Conservation (phyloP, 2,329 filamentous ascomycete genomes). For the Penicillium rolfsii region DNA sequence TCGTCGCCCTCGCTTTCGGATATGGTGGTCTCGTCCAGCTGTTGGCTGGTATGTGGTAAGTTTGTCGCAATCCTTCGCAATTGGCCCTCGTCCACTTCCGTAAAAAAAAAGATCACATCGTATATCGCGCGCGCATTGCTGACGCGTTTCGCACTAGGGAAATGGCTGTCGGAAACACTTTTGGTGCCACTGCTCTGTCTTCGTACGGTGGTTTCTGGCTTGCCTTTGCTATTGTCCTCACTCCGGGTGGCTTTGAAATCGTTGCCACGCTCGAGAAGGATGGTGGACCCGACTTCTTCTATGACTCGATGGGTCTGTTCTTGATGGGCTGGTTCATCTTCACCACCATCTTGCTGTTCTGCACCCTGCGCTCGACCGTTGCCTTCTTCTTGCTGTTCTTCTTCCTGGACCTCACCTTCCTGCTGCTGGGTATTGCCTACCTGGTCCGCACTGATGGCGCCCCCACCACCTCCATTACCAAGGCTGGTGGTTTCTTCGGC, state of each 20-base stretch:
- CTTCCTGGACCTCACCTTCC: conserved; percentile 73
- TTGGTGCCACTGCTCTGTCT: conserved; percentile 78
- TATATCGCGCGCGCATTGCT: neutral
- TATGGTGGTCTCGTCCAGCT: conserved; percentile 81
- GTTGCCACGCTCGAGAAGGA: conserved; percentile 42
- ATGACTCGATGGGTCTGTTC: conserved; percentile 72
- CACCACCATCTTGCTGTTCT: conserved; percentile 72
- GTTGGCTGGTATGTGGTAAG: conserved; percentile 82
- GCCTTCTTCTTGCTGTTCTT: conserved; percentile 80
- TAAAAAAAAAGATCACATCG: neutral
- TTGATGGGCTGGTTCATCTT: conserved; percentile 84
- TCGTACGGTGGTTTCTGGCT: conserved; percentile 88
- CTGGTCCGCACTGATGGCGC: conserved; percentile 52
- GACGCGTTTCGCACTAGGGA: conserved; percentile 59
- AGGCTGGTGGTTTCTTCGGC: conserved; percentile 78
- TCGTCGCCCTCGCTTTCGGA: conserved; percentile 69
- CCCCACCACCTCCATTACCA: conserved; percentile 58
- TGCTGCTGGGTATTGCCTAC: conserved; percentile 70
- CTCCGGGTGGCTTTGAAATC: conserved; percentile 68
- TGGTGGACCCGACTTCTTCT: conserved; percentile 46
- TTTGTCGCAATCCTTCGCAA: conserved; percentile 17
- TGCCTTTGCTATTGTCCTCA: conserved; percentile 71
- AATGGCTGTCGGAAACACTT: conserved; percentile 85
- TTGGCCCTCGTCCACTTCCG: neutral
- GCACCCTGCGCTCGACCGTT: conserved; percentile 75